Evolutionary conservation across 2,329 filamentous ascomycete genomes (phyloP).

Genomic region (Fusarium cicatricum): DNA sequence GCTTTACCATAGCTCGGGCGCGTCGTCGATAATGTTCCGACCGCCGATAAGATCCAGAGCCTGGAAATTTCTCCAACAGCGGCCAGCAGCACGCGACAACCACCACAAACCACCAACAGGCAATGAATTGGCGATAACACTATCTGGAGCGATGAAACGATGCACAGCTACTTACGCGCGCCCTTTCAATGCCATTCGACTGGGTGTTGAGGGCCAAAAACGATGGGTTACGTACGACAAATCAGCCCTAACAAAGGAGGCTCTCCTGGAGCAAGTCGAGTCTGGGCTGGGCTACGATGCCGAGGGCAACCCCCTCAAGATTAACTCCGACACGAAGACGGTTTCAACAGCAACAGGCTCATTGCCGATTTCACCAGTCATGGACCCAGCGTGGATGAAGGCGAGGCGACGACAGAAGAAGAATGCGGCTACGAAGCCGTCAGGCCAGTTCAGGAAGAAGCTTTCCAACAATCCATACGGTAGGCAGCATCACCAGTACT

Average conservation of each 20-base stretch:
- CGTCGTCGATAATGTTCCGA: slow-evolving; percentile 30
- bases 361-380: slow-evolving; percentile 63
- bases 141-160: slow-evolving; percentile 41
- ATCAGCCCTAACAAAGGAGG: slow-evolving; percentile 40
- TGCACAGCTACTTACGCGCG: slow-evolving; percentile 32
- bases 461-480: slow-evolving; percentile 71
- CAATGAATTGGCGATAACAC: slow-evolving; percentile 29
- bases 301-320: slow-evolving; percentile 42
- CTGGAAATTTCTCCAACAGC: slow-evolving; percentile 13
- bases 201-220: slow-evolving; percentile 20
- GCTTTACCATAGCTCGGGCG: slow-evolving; percentile 32
- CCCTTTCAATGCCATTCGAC: slow-evolving; percentile 8
- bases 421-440: slow-evolving; percentile 42
- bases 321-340: slow-evolving; percentile 53
- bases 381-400: slow-evolving; percentile 60
- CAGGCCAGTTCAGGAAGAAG: slow-evolving; percentile 62
- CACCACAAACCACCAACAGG: not conserved
- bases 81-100: not conserved
- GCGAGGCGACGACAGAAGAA: slow-evolving; percentile 55
- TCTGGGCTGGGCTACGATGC: slow-evolving; percentile 44
- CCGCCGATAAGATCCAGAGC: slow-evolving; percentile 11
- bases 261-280: slow-evolving; percentile 45
- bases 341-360: slow-evolving; percentile 55
- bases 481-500: slow-evolving; percentile 44
- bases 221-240: slow-evolving; percentile 49